phyloP scores from a whole-genome alignment of 1,284 basidiomycete genomes.

The Ustilago cynodontis region DNA sequence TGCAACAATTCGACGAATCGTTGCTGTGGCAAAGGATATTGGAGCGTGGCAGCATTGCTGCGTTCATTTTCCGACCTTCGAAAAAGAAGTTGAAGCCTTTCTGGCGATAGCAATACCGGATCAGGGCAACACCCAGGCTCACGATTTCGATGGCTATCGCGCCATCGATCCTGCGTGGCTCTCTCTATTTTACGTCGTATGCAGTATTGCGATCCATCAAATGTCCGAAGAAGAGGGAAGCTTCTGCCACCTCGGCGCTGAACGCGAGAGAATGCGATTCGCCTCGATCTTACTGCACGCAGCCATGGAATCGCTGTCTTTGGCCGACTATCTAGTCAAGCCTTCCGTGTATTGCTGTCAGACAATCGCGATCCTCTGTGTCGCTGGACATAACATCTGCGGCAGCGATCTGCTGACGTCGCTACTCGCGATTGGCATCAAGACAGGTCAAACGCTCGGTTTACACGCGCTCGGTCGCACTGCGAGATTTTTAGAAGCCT shows the following conservation, averaged over 20 bases:
- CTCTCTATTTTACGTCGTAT: slow-evolving; percentile 48
- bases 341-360: slow-evolving; percentile 53
- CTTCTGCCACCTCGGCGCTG: slow-evolving; percentile 26
- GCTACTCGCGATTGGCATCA: slow-evolving; percentile 55
- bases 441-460: slow-evolving; percentile 52
- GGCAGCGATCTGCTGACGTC: slow-evolving; percentile 53
- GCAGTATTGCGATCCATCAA: slow-evolving; percentile 55
- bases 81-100: slow-evolving; percentile 45
- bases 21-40: slow-evolving; percentile 46
- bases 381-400: slow-evolving; percentile 55
- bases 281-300: slow-evolving; percentile 41
- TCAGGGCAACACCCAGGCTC: not conserved
- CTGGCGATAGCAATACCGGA: slow-evolving; percentile 26
- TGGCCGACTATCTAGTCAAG: slow-evolving; percentile 51
- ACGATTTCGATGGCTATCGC: slow-evolving; percentile 29
- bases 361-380: slow-evolving; percentile 53
- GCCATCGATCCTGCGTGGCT: slow-evolving; percentile 54
- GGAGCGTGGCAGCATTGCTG: slow-evolving; percentile 58
- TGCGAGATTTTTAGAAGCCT: slow-evolving; percentile 35
- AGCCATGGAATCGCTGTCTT: slow-evolving; percentile 44
- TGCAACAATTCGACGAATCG: slow-evolving; percentile 24
- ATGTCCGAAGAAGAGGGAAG: slow-evolving; percentile 49
- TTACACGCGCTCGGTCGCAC: slow-evolving; percentile 48
- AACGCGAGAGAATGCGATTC: slow-evolving; percentile 28
- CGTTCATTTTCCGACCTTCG: slow-evolving; percentile 52